phyloP scores from a whole-genome alignment of 768 basidiomycete genomes.

The Tephrocybe sp. region DNA sequence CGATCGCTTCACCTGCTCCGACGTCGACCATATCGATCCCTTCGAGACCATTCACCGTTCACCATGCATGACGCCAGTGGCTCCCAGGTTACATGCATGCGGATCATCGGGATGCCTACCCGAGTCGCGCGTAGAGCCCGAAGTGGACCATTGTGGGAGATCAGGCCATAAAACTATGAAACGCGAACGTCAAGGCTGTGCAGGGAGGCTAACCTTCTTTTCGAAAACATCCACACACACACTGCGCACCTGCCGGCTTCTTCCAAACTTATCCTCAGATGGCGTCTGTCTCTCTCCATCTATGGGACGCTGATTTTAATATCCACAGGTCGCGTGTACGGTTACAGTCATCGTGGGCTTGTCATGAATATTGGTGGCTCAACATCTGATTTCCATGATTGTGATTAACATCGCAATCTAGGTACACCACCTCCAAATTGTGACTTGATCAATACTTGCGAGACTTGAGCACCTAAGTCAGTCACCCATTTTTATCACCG shows the following conservation, averaged over 20 bases:
- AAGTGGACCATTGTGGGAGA: neutral
- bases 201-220: constrained; percentile 4
- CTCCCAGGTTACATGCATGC: neutral
- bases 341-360: neutral
- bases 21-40: neutral
- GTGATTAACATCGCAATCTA: neutral
- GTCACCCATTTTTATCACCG: no score
- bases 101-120: constrained; percentile 12
- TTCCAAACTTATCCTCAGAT: neutral
- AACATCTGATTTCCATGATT: neutral
- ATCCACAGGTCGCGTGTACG: neutral
- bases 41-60: no score
- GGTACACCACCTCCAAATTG: neutral
- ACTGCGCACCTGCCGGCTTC: constrained; percentile 9
- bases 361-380: neutral
- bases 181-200: constrained; percentile 15
- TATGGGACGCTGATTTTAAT: neutral
- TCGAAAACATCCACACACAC: neutral
- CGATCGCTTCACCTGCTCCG: neutral
- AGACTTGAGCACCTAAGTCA: no score
- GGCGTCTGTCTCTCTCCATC: neutral
- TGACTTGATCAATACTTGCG: no score
- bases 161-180: constrained; percentile 13
- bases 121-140: constrained; percentile 1
- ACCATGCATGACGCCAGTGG: neutral